Evolutionary conservation across 768 basidiomycete genomes (phyloP).

Genomic region (Podaxis sp.): DNA sequence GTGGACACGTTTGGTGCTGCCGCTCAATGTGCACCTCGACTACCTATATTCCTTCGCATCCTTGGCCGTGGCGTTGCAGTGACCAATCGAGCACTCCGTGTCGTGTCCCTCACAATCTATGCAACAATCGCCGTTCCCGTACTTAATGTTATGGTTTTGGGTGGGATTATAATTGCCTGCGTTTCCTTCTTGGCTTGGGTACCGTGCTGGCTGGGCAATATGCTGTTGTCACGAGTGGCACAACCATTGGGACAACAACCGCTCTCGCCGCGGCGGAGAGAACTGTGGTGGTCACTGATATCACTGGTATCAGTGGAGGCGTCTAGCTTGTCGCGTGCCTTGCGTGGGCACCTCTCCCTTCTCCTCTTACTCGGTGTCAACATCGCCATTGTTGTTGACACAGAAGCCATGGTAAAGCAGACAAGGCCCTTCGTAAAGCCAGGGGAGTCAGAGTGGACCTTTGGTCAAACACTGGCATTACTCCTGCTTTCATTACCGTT

Average conservation of each 20-base stretch:
- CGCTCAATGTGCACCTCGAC: not conserved
- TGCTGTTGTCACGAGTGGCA: no score
- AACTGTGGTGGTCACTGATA: no score
- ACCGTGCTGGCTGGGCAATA: no score
- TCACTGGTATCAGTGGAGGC: no score
- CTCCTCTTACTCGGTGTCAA: not conserved
- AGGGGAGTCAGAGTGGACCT: not conserved
- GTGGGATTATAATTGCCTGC: not conserved
- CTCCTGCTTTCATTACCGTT: not conserved
- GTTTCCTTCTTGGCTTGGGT: no score
- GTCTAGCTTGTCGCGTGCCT: no score
- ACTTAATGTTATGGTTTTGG: constrained; percentile 1
- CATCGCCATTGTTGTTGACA: not conserved
- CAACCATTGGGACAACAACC: no score
- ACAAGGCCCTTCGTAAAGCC: not conserved
- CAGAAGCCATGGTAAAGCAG: not conserved
- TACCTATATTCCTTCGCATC: not conserved
- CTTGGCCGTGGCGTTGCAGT: not conserved
- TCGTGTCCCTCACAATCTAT: constrained; percentile 5
- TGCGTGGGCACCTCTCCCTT: no score
- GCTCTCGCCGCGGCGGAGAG: no score
- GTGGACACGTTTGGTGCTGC: constrained; percentile 3
- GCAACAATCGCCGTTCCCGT: not conserved
- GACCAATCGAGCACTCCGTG: not conserved
- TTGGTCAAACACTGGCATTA: not conserved